Base-by-base conservation (phyloP, 2,329 filamentous ascomycete genomes). In the Tolypocladium paradoxum region DNA sequence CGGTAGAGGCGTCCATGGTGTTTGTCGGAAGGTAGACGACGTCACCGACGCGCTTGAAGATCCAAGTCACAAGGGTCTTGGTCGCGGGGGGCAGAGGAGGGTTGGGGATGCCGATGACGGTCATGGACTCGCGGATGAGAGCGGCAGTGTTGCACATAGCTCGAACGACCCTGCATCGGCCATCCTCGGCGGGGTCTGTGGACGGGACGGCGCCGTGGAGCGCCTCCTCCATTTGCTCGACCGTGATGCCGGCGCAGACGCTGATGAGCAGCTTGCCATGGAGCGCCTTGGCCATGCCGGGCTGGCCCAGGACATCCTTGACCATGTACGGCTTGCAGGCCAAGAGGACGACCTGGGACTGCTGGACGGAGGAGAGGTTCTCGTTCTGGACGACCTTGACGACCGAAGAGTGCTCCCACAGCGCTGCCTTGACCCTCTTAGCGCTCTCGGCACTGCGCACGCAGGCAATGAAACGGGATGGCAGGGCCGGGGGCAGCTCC, bases 141-240 rank as follows among this genome's bases (percentile, higher is more conserved):
- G 84, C 84, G 12, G 89, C 88, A 0, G 87, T 91, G 73, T 95
- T 95, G 60, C 89, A 89, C 81, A 95, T 90, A 52, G 86, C 88
- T 34, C 89, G 78, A 5, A 95, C 84, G 46, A 93, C 77, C 43
- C 79, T 75, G 68, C 81, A 87, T 38, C 74, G 71, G 31, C 75
- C 73, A 53, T 74, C 73, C 53, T 70, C 66, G 6, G 71, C 70
- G 18, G 72, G 67, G 59, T 72, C 70, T 56, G 75, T 69, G n/a
- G 70, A 68, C 37, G 76, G 73, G 22, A 76, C 70, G 11, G 73
- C 71, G 29, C 77, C 76, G 62, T 87, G 83, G 14, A 92, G 69
- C 34, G 81, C 77, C 18, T 72, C 70, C 62, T 85, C 79, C 57
- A 95, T 82, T 62, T 90, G 82, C 49, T 79, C 69, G 18, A 82